These are phyloP conservation scores for Purpureocillium takamizusanense DNA, from an alignment of 2,329 filamentous ascomycete genomes.

Conservation along the genomic window DNA sequence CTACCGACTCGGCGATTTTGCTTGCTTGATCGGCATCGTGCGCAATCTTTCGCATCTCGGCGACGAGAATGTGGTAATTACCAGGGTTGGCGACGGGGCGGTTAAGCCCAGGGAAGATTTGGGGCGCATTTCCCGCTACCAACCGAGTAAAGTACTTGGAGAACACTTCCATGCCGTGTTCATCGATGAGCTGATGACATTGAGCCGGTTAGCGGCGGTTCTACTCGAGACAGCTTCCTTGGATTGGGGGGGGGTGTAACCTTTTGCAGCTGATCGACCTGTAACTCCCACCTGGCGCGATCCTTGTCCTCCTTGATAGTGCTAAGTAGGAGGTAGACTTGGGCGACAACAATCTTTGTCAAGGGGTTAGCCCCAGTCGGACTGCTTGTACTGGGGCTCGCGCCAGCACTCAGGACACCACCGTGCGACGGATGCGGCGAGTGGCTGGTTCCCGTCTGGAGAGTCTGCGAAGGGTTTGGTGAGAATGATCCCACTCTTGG, in stretches of 20 bases:
- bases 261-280: conserved; percentile 86
- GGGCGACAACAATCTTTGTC: conserved; percentile 88
- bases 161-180: conserved; percentile 98
- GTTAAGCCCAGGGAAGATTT: conserved; percentile 78
- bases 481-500: conserved; percentile 56
- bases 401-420: conserved; percentile 49
- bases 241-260: conserved; percentile 38
- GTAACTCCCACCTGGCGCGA: conserved; percentile 82
- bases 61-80: conserved; percentile 73
- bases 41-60: conserved; percentile 79
- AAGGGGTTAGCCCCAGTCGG: conserved; percentile 58
- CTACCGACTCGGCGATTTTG: conserved; percentile 89
- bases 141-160: conserved; percentile 91
- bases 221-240: background rate
- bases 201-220: conserved; percentile 11
- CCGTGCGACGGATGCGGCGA: conserved; percentile 49
- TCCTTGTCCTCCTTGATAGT: conserved; percentile 92
- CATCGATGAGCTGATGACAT: conserved; percentile 69
- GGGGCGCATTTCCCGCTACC: conserved; percentile 79
- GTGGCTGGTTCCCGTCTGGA: conserved; percentile 47
- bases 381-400: conserved; percentile 53
- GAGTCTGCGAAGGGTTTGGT: conserved; percentile 48
- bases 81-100: conserved; percentile 66
- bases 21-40: conserved; percentile 73
- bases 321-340: conserved; percentile 89